These are phyloP conservation scores for Chaetomium sp. DNA, from an alignment of 2,329 filamentous ascomycete species.

Conservation along the genomic window DNA sequence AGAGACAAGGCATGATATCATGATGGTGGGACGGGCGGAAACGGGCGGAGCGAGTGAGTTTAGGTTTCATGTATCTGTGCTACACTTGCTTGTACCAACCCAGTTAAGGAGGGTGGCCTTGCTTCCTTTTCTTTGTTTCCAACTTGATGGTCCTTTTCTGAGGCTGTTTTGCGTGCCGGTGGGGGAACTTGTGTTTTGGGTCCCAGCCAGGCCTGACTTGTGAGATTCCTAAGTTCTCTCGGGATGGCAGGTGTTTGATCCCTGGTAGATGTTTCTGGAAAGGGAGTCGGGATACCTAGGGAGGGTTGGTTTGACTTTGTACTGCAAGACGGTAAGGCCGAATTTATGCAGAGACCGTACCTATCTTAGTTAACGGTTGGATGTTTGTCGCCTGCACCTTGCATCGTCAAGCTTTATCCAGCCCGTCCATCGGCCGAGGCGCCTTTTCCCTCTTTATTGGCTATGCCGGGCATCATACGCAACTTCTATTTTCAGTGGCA, in stretches of 20 bases:
- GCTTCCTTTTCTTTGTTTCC: constrained; percentile 11
- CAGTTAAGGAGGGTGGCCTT: background rate
- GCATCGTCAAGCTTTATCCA: too few relatives aligned
- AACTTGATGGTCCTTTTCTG: background rate
- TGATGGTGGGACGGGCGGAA: constrained; percentile 12
- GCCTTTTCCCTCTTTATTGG: too few relatives aligned
- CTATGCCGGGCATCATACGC: too few relatives aligned
- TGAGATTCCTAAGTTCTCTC: background rate
- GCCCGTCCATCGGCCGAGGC: too few relatives aligned
- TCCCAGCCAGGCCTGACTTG: background rate
- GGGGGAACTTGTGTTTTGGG: background rate
- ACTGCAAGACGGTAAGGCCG: background rate
- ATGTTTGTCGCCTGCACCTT: too few relatives aligned
- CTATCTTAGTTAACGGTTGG: too few relatives aligned
- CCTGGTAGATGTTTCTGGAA: background rate
- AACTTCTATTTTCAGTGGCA: too few relatives aligned
- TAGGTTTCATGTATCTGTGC: constrained; percentile 15
- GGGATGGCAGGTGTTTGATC: background rate
- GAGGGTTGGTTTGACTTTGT: background rate
- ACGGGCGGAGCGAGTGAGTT: constrained; percentile 15
- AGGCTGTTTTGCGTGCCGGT: background rate
- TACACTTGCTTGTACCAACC: constrained; percentile 15
- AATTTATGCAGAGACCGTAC: background rate
- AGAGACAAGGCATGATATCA: constrained; percentile 7
- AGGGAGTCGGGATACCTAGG: too few relatives aligned